Evolutionary conservation across 345 rosid genomes (phyloP), one percentile per base, ranked within the genome.

Genomic region (Triadica sebifera): DNA sequence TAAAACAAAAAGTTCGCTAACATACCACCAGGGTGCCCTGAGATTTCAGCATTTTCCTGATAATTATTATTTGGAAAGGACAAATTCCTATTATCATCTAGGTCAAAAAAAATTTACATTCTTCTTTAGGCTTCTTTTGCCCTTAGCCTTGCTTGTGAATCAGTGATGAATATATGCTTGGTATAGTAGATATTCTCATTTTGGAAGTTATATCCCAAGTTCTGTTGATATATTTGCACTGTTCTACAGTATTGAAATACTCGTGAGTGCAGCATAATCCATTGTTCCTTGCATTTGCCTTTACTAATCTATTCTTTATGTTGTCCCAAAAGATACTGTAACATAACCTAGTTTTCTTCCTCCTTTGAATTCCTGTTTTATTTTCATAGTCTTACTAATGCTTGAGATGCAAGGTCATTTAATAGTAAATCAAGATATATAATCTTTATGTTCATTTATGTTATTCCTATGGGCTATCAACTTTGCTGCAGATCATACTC

Each of bases 401-500:
- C 41, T 73, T 19, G 46, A 43, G 46, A 47, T 67, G 43, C 51
- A 7, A n/a, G 59, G 38, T n/a, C 58, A 19, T 19, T 16, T 10
- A 24, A 37, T 4, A 22, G 8, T 51, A 22, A 17, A 19, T 24
- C 20, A 57, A 57, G 19, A 52, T 37, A 50, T 70, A 29, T 65
- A 13, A 17, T 70, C 25, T 60, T 57, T 43, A 12, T 24, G 46
- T 61, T 22, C 61, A 8, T 11, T 43, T 29, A 53, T 58, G 43
- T 68, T 73, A 9, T 58, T 49, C 12, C 56, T 49, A 24, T 74
- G 51, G 53, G 25, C 50, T 51, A 12, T 29, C 5, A 45, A 45
- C 79, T 67, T 52, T 71, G 41, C 60, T 75, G 78, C 85, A 90
- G 95, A 87, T 81, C 71, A 89, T 92, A 79, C 89, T 92, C 46